Evolutionary conservation across 306 rosid species (phyloP).

Genomic region (Pyrus betulifolia): DNA sequence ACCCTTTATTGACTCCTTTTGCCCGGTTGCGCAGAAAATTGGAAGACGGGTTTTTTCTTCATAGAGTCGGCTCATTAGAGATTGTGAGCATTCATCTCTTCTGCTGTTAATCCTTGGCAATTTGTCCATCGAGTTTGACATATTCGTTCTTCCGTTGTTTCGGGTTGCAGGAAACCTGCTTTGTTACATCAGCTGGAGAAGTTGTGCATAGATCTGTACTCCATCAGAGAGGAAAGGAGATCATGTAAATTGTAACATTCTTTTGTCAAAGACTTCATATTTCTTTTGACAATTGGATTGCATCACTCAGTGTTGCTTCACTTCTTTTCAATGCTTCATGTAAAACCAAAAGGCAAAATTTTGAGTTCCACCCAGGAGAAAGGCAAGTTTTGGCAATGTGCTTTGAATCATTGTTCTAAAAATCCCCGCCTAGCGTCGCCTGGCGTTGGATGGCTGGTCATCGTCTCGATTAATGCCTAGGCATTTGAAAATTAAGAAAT

Average conservation of each 20-base stretch:
- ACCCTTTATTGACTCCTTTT: not conserved
- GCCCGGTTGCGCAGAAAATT: constrained; percentile 18
- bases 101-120: not conserved
- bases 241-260: constrained; percentile 19
- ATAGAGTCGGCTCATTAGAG: constrained; percentile 40
- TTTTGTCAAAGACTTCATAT: not conserved
- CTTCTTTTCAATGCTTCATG: not conserved
- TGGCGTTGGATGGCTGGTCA: too few relatives aligned
- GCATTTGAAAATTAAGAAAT: too few relatives aligned
- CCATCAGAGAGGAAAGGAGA: constrained; percentile 42
- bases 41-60: constrained; percentile 51
- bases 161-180: constrained; percentile 34
- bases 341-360: not conserved
- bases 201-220: constrained; percentile 27
- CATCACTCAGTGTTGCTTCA: not conserved
- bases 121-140: not conserved
- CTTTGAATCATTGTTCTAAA: too few relatives aligned
- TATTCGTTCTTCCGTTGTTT: not conserved
- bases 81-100: constrained; percentile 31
- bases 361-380: not conserved
- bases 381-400: not conserved
- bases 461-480: too few relatives aligned
- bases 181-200: constrained; percentile 30
- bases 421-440: too few relatives aligned
- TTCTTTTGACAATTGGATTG: not conserved